phyloP scores from a whole-genome alignment of 2,329 filamentous ascomycete genomes.

The Myriangium duriaei region DNA sequence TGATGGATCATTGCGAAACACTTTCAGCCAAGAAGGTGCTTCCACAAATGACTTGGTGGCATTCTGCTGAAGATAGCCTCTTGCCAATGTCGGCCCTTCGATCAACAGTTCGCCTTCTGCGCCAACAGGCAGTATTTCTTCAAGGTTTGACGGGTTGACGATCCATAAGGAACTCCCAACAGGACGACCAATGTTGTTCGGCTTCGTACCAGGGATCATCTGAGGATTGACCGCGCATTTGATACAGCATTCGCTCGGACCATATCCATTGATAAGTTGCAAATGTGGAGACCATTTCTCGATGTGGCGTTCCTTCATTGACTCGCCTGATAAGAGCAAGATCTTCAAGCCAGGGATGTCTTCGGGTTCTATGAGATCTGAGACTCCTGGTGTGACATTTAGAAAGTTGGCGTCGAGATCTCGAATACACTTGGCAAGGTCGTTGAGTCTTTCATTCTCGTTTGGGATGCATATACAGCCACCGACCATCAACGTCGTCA shows the following conservation, averaged over 20 bases:
- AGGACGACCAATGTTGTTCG: slow-evolving; percentile 1
- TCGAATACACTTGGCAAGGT: background rate
- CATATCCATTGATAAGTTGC: slow-evolving; percentile 1
- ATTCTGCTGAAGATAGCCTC: background rate
- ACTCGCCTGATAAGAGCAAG: background rate
- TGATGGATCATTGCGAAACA: background rate
- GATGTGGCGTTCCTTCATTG: background rate
- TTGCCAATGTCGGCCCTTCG: slow-evolving; percentile 1
- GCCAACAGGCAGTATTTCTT: slow-evolving; percentile 1
- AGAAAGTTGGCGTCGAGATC: background rate
- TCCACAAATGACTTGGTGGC: background rate
- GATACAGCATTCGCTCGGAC: slow-evolving; percentile 8
- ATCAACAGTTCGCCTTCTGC: slow-evolving; percentile 2
- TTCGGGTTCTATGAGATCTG: background rate
- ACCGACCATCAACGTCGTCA: slow-evolving; percentile 1
- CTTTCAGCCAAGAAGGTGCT: slow-evolving; percentile 14
- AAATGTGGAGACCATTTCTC: background rate
- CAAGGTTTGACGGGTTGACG: background rate
- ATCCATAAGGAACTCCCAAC: background rate
- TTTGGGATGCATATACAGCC: slow-evolving; percentile 4
- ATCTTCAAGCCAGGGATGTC: background rate
- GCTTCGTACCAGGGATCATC: slow-evolving; percentile 4
- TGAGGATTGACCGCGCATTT: slow-evolving; percentile 8
- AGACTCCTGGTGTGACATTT: background rate
- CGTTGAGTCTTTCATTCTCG: background rate